These are phyloP conservation scores for Pinus tabuliformis DNA, from an alignment of 75 land plant species.

Conservation along the genomic window DNA sequence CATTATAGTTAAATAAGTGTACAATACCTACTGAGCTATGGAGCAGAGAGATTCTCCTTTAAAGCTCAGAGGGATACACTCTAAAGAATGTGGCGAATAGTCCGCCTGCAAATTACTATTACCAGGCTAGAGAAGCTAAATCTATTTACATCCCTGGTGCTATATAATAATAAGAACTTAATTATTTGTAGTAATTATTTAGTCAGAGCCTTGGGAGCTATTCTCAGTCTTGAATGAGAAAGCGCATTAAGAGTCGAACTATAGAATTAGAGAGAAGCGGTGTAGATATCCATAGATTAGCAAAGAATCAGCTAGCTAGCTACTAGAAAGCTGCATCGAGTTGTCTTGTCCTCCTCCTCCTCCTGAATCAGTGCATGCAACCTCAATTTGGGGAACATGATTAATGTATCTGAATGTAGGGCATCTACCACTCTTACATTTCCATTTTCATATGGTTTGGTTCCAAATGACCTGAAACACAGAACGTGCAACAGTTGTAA, in stretches of 20 bases:
- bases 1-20: too few relatives aligned
- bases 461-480: slow-evolving; percentile 7
- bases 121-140: too few relatives aligned
- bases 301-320: slow-evolving; percentile 2
- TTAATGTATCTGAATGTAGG: not conserved
- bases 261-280: slow-evolving; percentile 8
- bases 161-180: not conserved
- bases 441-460: slow-evolving; percentile 10
- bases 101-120: too few relatives aligned
- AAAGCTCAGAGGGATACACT: too few relatives aligned
- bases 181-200: not conserved
- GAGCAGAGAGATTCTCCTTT: too few relatives aligned
- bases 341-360: not conserved
- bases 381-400: not conserved
- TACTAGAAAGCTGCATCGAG: not conserved
- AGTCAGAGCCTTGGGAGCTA: slow-evolving; percentile 5
- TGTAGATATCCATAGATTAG: not conserved
- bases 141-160: too few relatives aligned
- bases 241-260: slow-evolving; percentile 1
- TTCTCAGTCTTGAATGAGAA: not conserved
- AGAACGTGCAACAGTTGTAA: not conserved
- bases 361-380: too few relatives aligned
- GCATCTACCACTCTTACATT: not conserved
- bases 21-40: too few relatives aligned
- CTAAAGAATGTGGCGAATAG: too few relatives aligned